phyloP scores from a whole-genome alignment of 2,329 filamentous ascomycete species.

The Xylaria sp. region DNA sequence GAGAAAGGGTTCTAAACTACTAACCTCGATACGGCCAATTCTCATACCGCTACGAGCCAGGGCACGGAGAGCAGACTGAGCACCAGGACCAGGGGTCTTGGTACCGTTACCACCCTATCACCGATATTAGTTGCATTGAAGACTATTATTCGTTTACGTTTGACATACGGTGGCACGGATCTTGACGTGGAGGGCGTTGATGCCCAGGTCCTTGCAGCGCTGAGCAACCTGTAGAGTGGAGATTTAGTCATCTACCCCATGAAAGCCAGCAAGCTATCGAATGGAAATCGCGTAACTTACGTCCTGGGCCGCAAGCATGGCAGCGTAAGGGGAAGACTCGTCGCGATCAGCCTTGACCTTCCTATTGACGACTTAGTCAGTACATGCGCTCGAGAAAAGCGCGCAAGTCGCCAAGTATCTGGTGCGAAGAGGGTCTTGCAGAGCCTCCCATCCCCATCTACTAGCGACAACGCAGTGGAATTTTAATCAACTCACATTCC shows the following conservation, averaged over 20 bases:
- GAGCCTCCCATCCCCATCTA: background rate
- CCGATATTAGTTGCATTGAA: conserved; percentile 15
- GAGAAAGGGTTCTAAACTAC: background rate
- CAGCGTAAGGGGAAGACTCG: conserved; percentile 99
- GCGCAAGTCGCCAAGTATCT: background rate
- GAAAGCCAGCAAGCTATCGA: background rate
- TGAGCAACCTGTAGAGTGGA: conserved; percentile 62
- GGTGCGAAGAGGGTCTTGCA: background rate
- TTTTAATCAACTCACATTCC: conserved; percentile 69
- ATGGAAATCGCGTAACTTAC: conserved; percentile 57
- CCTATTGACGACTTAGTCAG: conserved; percentile 52
- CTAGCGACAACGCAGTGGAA: background rate
- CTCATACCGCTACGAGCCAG: conserved; percentile 99
- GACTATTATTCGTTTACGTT: conserved; percentile 42
- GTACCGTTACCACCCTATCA: conserved; percentile 83
- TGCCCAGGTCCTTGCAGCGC: conserved; percentile 78
- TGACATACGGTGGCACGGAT: conserved; percentile 98
- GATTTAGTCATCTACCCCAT: conserved; percentile 18
- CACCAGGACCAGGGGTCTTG: conserved; percentile 99
- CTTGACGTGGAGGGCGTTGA: conserved; percentile 99
- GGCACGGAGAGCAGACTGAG: conserved; percentile 98
- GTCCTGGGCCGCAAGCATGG: conserved; percentile 99
- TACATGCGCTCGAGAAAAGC: background rate
- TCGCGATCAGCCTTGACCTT: conserved; percentile 99
- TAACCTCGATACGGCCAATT: conserved; percentile 91